Evolutionary conservation across 2,329 filamentous ascomycete species (phyloP).

Genomic region (Aspergillus proliferans): DNA sequence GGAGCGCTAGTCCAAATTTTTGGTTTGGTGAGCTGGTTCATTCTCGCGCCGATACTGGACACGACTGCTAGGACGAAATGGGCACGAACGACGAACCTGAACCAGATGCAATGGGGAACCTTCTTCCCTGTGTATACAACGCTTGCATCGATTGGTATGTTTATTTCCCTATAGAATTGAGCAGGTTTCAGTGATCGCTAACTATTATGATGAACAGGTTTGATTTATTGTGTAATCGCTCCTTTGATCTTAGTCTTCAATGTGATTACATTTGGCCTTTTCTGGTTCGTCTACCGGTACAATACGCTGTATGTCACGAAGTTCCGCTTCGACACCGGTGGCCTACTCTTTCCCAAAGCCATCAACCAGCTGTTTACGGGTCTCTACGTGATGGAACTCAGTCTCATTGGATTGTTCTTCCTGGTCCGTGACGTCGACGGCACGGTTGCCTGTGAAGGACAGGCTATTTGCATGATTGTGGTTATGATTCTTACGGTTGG

Average conservation of each 20-base stretch:
- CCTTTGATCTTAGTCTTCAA: slow-evolving; percentile 91
- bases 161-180: neutral
- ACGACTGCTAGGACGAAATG: slow-evolving; percentile 79
- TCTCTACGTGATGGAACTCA: slow-evolving; percentile 89
- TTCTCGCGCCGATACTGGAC: slow-evolving; percentile 74
- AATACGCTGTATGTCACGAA: slow-evolving; percentile 92
- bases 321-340: slow-evolving; percentile 84
- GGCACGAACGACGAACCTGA: slow-evolving; percentile 71
- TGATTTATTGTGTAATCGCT: slow-evolving; percentile 83
- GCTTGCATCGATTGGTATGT: slow-evolving; percentile 76
- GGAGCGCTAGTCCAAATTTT: slow-evolving; percentile 79
- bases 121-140: slow-evolving; percentile 97
- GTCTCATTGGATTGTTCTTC: slow-evolving; percentile 84
- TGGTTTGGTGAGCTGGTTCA: slow-evolving; percentile 72
- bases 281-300: slow-evolving; percentile 96
- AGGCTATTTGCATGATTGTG: slow-evolving; percentile 81
- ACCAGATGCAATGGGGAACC: slow-evolving; percentile 77
- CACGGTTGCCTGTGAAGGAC: slow-evolving; percentile 58
- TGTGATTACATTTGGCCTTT: slow-evolving; percentile 79
- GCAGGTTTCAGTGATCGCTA: neutral
- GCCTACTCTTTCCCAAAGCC: slow-evolving; percentile 81
- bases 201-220: slow-evolving; percentile 31
- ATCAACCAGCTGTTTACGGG: slow-evolving; percentile 96
- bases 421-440: slow-evolving; percentile 56
- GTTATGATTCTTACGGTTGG: slow-evolving; percentile 62